Conservation (phyloP, 805 yeast species). For the Ogataea trehaloabstinens region DNA sequence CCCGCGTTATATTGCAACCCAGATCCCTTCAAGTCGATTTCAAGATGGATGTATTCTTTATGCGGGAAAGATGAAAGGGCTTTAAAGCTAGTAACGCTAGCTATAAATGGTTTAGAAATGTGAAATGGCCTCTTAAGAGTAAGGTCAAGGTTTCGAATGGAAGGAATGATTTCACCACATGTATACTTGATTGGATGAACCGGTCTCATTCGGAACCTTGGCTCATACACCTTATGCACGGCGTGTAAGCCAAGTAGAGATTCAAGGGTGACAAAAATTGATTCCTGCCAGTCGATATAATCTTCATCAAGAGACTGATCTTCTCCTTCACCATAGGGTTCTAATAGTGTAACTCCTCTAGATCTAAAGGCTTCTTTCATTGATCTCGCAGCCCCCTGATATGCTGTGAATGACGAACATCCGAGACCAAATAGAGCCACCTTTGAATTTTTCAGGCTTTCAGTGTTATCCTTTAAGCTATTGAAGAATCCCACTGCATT, state of each 20-base stretch:
- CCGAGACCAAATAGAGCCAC: slow-evolving; percentile 87
- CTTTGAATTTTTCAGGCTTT: slow-evolving; percentile 47
- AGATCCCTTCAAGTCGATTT: slow-evolving; percentile 67
- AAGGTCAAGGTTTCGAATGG: slow-evolving; percentile 14
- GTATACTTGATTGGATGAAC: slow-evolving; percentile 24
- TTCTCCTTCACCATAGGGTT: slow-evolving; percentile 80
- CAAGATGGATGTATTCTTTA: slow-evolving; percentile 79
- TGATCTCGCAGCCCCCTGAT: slow-evolving; percentile 72
- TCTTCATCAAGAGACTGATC: slow-evolving; percentile 94
- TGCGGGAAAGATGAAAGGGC: slow-evolving; percentile 49
- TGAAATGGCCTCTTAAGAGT: slow-evolving; percentile 25
- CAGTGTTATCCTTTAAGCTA: slow-evolving; percentile 29
- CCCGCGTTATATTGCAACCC: slow-evolving; percentile 83
- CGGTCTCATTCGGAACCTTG: slow-evolving; percentile 47
- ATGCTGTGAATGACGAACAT: slow-evolving; percentile 86
- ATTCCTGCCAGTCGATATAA: slow-evolving; percentile 86
- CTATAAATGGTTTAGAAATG: slow-evolving; percentile 56
- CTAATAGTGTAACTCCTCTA: slow-evolving; percentile 63
- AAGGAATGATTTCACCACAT: slow-evolving; percentile 24
- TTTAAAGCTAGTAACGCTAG: slow-evolving; percentile 50
- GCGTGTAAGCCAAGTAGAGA: slow-evolving; percentile 57
- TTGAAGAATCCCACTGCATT: slow-evolving; percentile 71
- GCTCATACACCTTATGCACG: slow-evolving; percentile 61
- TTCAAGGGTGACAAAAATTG: slow-evolving; percentile 60
- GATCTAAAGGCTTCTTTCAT: slow-evolving; percentile 46